Conservation (phyloP, 2,329 filamentous ascomycete genomes). For the Nannizziopsis barbatae region DNA sequence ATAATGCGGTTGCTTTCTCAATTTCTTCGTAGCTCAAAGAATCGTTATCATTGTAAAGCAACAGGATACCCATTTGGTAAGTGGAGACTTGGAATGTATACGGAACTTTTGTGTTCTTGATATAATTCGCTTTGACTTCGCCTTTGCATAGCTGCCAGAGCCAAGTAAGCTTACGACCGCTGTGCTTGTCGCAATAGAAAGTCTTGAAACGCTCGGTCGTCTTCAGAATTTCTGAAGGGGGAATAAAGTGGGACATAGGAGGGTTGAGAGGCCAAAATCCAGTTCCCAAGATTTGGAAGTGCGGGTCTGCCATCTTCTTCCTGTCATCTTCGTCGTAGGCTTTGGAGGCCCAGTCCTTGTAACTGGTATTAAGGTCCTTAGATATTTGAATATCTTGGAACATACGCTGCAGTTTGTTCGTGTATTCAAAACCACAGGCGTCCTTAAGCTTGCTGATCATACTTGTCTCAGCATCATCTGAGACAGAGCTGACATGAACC, state of each 20-base stretch:
- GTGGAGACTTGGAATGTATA: slow-evolving; percentile 97
- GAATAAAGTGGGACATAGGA: slow-evolving; percentile 77
- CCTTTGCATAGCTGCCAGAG: slow-evolving; percentile 97
- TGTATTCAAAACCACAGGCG: slow-evolving; percentile 97
- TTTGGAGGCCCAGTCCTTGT: slow-evolving; percentile 63
- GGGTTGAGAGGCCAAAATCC: slow-evolving; percentile 93
- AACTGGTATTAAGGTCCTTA: slow-evolving; percentile 86
- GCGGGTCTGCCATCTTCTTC: slow-evolving; percentile 67
- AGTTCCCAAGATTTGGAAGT: slow-evolving; percentile 86
- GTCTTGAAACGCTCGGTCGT: slow-evolving; percentile 81
- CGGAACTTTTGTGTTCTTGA: slow-evolving; percentile 76
- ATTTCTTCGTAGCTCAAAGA: slow-evolving; percentile 81
- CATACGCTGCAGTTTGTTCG: slow-evolving; percentile 98
- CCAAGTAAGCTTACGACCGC: slow-evolving; percentile 92
- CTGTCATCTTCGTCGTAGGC: slow-evolving; percentile 51
- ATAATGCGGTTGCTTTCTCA: slow-evolving; percentile 64
- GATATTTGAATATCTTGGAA: slow-evolving; percentile 99
- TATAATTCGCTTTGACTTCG: slow-evolving; percentile 87
- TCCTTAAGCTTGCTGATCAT: slow-evolving; percentile 99
- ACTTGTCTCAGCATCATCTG: slow-evolving; percentile 92
- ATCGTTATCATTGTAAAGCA: slow-evolving; percentile 89
- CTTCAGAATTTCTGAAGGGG: slow-evolving; percentile 70
- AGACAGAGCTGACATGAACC: slow-evolving; percentile 89
- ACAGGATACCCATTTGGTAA: slow-evolving; percentile 91
- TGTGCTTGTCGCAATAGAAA: slow-evolving; percentile 96